Evolutionary conservation across 441 rosid genomes (phyloP), one percentile per base, ranked within the genome.

Genomic region (Gossypium trilobum): DNA sequence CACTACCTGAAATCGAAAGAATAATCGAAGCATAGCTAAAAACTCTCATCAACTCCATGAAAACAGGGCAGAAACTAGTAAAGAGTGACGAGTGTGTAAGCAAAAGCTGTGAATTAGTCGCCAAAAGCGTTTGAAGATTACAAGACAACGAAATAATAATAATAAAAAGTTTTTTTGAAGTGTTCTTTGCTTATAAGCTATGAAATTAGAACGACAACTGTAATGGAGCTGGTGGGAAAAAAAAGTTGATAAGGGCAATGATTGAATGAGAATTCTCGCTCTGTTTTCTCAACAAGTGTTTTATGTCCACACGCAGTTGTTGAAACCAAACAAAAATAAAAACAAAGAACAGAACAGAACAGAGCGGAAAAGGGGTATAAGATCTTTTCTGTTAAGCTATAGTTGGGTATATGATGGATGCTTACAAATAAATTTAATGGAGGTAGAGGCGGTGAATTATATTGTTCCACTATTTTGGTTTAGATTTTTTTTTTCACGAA

Each of bases 1-100:
- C 57, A 25, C 39, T 76, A 82, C 87, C 86, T 81, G 80, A 83
- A 73, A 80, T 51, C 66, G 65, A 51, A 42, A 83, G 78, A 29
- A 80, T 16, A 0, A 75, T 51, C 5, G 72, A 71, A 68, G 72
- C 74, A 33, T 1, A 65, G 78, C n/a, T 62, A 73, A 48, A 67
- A 62, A 79, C 67, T 70, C 73, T 59, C 29, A 16, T 14, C 27
- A 14, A 69, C 64, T 73, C 83, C 89, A 85, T 81, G 6, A 25
- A 19, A n/a, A 23, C 42, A 67, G 57, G 48, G 39, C 42, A 67
- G 57, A n/a, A 0, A 48, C 14, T 36, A 23, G 52, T 63, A 63
- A 10, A 63, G 29, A 63, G 52, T 63, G 68, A 63, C 3, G 52
- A 63, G 52, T 2, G 5, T 31, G 66, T 2, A 17, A 3, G 23